These are phyloP conservation scores for Cryptococcus sp. DNA, from an alignment of 1,284 basidiomycete species.

Conservation along the genomic window DNA sequence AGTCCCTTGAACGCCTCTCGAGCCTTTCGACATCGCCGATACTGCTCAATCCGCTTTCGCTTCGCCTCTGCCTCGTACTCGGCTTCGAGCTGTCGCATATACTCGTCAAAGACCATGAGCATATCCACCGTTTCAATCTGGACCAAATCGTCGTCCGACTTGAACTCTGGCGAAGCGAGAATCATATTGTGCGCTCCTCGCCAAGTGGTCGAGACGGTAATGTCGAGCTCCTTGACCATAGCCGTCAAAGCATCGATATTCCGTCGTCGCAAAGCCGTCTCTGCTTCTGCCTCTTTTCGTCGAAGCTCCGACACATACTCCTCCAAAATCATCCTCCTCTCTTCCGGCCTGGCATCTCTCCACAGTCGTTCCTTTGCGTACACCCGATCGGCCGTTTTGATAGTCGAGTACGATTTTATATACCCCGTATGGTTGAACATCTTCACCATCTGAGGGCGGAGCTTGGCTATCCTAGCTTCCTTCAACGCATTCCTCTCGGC, in stretches of 20 bases:
- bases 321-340: conserved; percentile 77
- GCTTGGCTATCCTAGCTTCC: conserved; percentile 69
- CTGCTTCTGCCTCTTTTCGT: conserved; percentile 74
- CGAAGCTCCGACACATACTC: conserved; percentile 81
- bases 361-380: conserved; percentile 80
- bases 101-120: conserved; percentile 84
- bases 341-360: conserved; percentile 76
- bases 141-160: conserved; percentile 63
- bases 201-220: conserved; percentile 86
- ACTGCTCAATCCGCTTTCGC: conserved; percentile 71
- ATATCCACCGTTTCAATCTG: conserved; percentile 82
- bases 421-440: conserved; percentile 76
- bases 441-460: conserved; percentile 74
- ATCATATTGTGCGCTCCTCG: conserved; percentile 70
- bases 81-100: conserved; percentile 74
- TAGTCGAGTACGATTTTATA: conserved; percentile 83
- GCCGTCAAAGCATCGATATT: conserved; percentile 71
- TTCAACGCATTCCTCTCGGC: conserved; percentile 70
- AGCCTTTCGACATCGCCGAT: conserved; percentile 73
- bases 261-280: conserved; percentile 63
- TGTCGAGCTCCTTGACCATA: conserved; percentile 72
- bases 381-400: conserved; percentile 72
- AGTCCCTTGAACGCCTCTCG: conserved; percentile 81
- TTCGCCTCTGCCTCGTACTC: conserved; percentile 80
- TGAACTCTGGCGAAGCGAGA: conserved; percentile 69